phyloP scores from a whole-genome alignment of 305 asterid genomes.

The Petunia hybrid region DNA sequence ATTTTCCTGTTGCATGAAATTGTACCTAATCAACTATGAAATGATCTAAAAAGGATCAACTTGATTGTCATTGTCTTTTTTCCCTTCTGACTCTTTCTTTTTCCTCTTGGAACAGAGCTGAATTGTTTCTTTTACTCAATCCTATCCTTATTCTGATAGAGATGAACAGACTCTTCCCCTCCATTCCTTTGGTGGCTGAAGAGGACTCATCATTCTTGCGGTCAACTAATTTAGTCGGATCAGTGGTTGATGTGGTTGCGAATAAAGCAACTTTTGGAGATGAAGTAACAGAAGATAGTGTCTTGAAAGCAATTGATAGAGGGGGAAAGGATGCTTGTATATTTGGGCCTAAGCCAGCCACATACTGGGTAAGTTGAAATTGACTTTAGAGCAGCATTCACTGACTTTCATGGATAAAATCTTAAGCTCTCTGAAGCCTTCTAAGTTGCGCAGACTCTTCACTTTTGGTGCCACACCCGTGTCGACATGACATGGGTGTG shows the following conservation, averaged over 20 bases:
- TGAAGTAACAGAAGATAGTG: conserved; percentile 52
- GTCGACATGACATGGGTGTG: too few species aligned
- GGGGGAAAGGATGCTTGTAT: conserved; percentile 78
- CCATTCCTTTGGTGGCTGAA: conserved; percentile 91
- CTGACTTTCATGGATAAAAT: neutral
- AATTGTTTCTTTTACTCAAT: neutral
- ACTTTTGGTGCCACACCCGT: too few species aligned
- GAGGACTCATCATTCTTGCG: conserved; percentile 90
- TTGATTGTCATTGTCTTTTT: conserved; percentile 5
- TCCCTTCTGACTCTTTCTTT: conserved; percentile 25
- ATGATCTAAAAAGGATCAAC: conserved; percentile 18
- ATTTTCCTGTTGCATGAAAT: conserved; percentile 19
- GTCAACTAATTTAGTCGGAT: conserved; percentile 70
- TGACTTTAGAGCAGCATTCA: neutral
- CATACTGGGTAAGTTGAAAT: conserved; percentile 79
- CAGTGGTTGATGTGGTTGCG: conserved; percentile 68
- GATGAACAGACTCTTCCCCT: conserved; percentile 72
- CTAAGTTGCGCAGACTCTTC: too few species aligned
- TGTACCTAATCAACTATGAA: neutral
- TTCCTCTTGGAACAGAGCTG: conserved; percentile 27
- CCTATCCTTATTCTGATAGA: conserved; percentile 49
- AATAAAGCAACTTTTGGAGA: conserved; percentile 53
- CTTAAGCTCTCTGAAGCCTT: neutral
- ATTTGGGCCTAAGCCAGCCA: conserved; percentile 74
- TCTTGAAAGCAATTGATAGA: conserved; percentile 83